Evolutionary conservation across 2,329 filamentous ascomycete genomes (phyloP), one percentile per base, ranked within the genome.

Genomic region (Colletotrichum somersetense): DNA sequence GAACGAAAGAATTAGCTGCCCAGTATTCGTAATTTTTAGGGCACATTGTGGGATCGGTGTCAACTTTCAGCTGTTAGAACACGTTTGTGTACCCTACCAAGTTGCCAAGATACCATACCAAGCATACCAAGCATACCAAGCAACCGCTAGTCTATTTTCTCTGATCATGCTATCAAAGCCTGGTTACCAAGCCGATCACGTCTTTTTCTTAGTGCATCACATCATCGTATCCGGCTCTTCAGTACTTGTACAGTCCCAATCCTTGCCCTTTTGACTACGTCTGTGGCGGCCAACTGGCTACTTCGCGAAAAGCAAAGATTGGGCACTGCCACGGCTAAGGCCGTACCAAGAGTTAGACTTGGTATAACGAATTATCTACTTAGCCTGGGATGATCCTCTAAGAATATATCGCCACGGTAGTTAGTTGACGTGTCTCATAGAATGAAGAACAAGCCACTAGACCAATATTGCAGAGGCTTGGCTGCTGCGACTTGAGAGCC

Each of bases 111-210:
- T 20, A 38, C 26, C 12, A 10, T 59, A 63, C 69, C 69, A 68
- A 64, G 69, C 53, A 10, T 59, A 63, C 69, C 69, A 68, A 64
- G 69, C 53, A 67, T 63, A 72, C 65, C 59, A 68, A 72, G 69
- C 53, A 58, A 59, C 44, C 65, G 53, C 59, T 64, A 59, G 44
- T 20, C 1, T 38, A n/a, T n/a, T 8, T 4, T 11, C 18, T n/a
- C 26, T 26, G 26, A 26, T 1, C 26, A 26, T 26, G 26, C 26
- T 26, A 26, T 16, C 14, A 20, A 46, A 33, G 6, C 14, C 12
- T 48, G 16, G 23, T n/a, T 23, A 20, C 35, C 44, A 5, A 20
- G 1, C 16, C 11, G 18, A 72, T 67, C 65, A 68, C 69, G 69
- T 50, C 65, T 72, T 72, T 71, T 38, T 38, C 58, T 68, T 68